Evolutionary conservation across 2,329 filamentous ascomycete species (phyloP).

Genomic region (Aspergillus spinulosporus): DNA sequence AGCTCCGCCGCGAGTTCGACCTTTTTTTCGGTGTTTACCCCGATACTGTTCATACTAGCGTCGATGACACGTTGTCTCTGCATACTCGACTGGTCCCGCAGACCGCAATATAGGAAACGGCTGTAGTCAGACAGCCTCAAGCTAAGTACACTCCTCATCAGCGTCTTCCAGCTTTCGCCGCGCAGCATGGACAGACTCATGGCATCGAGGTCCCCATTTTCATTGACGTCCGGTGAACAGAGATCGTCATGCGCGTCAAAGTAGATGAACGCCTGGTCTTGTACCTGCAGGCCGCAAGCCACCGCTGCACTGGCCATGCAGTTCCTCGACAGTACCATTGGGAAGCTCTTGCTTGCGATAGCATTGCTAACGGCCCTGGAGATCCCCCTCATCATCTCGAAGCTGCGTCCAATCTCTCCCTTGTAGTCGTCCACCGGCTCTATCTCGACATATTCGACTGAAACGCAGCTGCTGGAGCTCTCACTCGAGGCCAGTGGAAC

Average conservation of each 20-base stretch:
- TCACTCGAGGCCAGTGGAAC: conserved; percentile 30
- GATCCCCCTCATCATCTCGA: conserved; percentile 43
- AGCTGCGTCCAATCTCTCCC: conserved; percentile 45
- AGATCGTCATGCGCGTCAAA: conserved; percentile 50
- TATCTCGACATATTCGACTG: conserved; percentile 21
- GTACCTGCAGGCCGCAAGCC: conserved; percentile 35
- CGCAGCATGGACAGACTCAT: conserved; percentile 42
- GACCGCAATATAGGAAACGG: conserved; percentile 28
- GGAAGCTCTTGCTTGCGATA: conserved; percentile 33
- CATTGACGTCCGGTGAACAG: conserved; percentile 37
- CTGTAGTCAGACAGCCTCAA: conserved; percentile 19
- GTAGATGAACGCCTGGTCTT: conserved; percentile 38
- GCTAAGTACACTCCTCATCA: conserved; percentile 36
- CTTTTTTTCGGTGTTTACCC: conserved; percentile 20
- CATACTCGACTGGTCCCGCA: conserved; percentile 29
- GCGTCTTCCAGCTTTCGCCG: conserved; percentile 34
- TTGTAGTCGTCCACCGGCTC: conserved; percentile 38
- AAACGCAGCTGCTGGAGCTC: conserved; percentile 28
- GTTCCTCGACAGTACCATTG: conserved; percentile 43
- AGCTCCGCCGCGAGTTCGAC: conserved; percentile 23
- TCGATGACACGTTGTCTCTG: conserved; percentile 35
- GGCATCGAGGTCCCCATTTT: conserved; percentile 41
- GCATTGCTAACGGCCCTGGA: conserved; percentile 35
- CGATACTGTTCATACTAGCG: conserved; percentile 32
- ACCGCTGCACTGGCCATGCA: conserved; percentile 41